These are phyloP conservation scores for Candida bentonensis DNA, from an alignment of 805 yeast genomes.

Conservation along the genomic window DNA sequence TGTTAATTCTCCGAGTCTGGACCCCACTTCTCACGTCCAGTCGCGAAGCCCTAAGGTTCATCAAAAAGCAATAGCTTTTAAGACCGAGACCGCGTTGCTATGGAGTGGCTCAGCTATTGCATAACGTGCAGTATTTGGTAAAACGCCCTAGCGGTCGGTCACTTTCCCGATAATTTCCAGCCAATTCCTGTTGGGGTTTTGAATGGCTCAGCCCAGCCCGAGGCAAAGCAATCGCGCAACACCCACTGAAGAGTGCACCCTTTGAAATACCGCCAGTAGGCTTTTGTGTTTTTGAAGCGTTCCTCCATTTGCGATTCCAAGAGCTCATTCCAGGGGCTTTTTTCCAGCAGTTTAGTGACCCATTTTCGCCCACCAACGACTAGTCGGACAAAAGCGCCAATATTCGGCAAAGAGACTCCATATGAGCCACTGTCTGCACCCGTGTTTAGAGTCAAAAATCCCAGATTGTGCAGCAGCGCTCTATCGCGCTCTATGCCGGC, in stretches of 20 bases:
- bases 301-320: constrained; percentile 21
- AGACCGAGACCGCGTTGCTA: too few species aligned
- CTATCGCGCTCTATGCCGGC: constrained; percentile 7
- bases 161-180: constrained; percentile 40
- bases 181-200: constrained; percentile 48
- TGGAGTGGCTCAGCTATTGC: too few species aligned
- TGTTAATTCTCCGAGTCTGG: too few species aligned
- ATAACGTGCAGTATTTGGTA: too few species aligned
- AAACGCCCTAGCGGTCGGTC: too few species aligned
- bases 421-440: constrained; percentile 17
- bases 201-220: constrained; percentile 42
- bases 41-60: too few species aligned
- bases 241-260: constrained; percentile 42
- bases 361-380: constrained; percentile 21
- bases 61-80: too few species aligned
- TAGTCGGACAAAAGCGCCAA: constrained; percentile 23
- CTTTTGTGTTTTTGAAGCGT: constrained; percentile 16
- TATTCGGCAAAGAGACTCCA: constrained; percentile 21
- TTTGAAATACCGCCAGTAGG: constrained; percentile 30
- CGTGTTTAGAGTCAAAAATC: constrained; percentile 23
- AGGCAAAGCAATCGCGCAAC: constrained; percentile 39
- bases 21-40: too few species aligned
- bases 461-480: constrained; percentile 15
- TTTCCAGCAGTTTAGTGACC: constrained; percentile 19
- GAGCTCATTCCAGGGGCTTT: constrained; percentile 23